Percentiles rank a stretch among this genome's conserved stretches.
Evolutionary conservation across 768 basidiomycete species (phyloP).

Genomic region (Fomitopsis pulvina): DNA sequence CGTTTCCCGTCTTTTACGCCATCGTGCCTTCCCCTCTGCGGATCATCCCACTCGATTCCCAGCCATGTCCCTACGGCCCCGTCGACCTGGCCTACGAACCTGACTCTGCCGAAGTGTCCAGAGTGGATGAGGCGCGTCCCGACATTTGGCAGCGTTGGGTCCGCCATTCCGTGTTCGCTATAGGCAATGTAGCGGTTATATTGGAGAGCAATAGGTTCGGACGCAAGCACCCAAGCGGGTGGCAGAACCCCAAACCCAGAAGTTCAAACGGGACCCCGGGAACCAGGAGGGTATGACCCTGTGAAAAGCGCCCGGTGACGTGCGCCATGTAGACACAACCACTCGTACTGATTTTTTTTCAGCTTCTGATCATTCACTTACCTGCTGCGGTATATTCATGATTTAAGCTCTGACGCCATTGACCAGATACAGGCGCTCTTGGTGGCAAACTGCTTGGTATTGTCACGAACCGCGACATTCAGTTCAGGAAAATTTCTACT

Average conservation of each 20-base stretch:
- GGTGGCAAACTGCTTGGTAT: slow-evolving; percentile 95
- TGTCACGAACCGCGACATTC: slow-evolving; percentile 92
- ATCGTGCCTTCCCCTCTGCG: slow-evolving; percentile 78
- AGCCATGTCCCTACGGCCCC: slow-evolving; percentile 71
- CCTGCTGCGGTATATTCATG: too few relatives aligned
- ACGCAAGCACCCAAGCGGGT: too few relatives aligned
- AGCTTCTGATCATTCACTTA: too few relatives aligned
- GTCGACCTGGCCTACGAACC: slow-evolving; percentile 58
- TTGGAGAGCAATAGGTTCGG: too few relatives aligned
- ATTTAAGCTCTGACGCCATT: background rate
- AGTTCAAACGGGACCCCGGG: too few relatives aligned
- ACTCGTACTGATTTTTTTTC: too few relatives aligned
- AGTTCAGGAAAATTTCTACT: slow-evolving; percentile 70
- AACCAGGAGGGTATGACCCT: too few relatives aligned
- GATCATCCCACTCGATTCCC: slow-evolving; percentile 98
- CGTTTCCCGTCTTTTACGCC: slow-evolving; percentile 70
- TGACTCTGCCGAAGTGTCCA: slow-evolving; percentile 61
- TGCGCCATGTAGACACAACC: too few relatives aligned
- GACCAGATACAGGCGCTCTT: slow-evolving; percentile 73
- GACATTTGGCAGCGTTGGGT: slow-evolving; percentile 24
- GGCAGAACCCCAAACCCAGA: too few relatives aligned
- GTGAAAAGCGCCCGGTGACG: too few relatives aligned
- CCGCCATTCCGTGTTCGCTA: slow-evolving; percentile 1
- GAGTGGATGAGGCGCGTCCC: slow-evolving; percentile 52
- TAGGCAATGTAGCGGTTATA: too few relatives aligned